phyloP scores from a whole-genome alignment of 805 yeast genomes.

The Candida boleticola region DNA sequence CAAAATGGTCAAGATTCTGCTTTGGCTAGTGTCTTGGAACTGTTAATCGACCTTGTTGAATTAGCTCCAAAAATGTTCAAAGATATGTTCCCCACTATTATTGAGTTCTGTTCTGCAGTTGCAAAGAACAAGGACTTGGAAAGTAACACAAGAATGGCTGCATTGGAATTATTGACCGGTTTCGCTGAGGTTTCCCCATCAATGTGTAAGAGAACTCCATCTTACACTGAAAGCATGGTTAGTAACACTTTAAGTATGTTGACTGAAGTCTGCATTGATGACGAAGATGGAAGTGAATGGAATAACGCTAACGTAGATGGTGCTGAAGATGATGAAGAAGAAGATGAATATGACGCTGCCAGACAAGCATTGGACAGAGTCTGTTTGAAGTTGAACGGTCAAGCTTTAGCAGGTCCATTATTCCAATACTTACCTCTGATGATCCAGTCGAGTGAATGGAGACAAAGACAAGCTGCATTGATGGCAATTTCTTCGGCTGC shows the following conservation, averaged over 20 bases:
- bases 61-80: slow-evolving; percentile 93
- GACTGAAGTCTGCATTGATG: slow-evolving; percentile 89
- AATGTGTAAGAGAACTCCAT: slow-evolving; percentile 82
- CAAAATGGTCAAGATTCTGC: slow-evolving; percentile 77
- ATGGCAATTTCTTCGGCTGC: slow-evolving; percentile 98
- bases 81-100: slow-evolving; percentile 85
- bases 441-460: slow-evolving; percentile 78
- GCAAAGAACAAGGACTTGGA: slow-evolving; percentile 80
- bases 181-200: slow-evolving; percentile 92
- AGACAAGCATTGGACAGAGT: slow-evolving; percentile 94
- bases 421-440: slow-evolving; percentile 85
- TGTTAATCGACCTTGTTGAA: slow-evolving; percentile 85
- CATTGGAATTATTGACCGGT: slow-evolving; percentile 84
- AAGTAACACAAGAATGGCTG: slow-evolving; percentile 74
- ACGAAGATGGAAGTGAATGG: slow-evolving; percentile 82
- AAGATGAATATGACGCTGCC: slow-evolving; percentile 85
- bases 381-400: slow-evolving; percentile 79
- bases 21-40: slow-evolving; percentile 82
- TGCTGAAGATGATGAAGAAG: slow-evolving; percentile 77
- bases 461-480: slow-evolving; percentile 93
- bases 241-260: slow-evolving; percentile 74
- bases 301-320: slow-evolving; percentile 82
- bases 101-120: slow-evolving; percentile 81
- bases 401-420: slow-evolving; percentile 76
- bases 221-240: slow-evolving; percentile 71